phyloP scores from a whole-genome alignment of 768 basidiomycete species.

The Dacryopinax primogenitus region DNA sequence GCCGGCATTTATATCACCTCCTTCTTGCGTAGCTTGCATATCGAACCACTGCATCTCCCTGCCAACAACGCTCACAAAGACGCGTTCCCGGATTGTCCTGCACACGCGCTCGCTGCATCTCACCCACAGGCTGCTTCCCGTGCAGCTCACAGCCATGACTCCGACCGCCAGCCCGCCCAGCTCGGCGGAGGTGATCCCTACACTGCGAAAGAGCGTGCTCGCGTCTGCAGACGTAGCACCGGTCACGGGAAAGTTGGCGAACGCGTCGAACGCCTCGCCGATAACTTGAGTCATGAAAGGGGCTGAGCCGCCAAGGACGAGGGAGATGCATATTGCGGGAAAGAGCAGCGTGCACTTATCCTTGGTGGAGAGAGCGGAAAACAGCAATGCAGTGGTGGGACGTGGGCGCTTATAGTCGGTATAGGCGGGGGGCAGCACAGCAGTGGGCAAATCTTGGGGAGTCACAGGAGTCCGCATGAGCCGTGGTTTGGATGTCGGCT shows the following conservation, averaged over 20 bases:
- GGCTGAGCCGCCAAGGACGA: conserved; percentile 55
- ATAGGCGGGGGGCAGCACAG: not conserved
- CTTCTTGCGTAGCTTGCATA: conserved; percentile 50
- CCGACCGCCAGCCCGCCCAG: conserved; percentile 54
- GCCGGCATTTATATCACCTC: conserved; percentile 44
- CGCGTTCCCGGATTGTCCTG: conserved; percentile 47
- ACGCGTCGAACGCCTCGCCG: conserved; percentile 62
- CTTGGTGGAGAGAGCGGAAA: conserved; percentile 46
- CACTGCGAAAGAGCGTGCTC: conserved; percentile 39
- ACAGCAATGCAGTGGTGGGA: conserved; percentile 53
- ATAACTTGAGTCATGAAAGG: conserved; percentile 79
- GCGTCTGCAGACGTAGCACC: not conserved
- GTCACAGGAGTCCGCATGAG: not conserved
- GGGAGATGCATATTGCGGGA: conserved; percentile 51
- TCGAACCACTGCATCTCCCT: conserved; percentile 91
- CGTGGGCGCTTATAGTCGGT: conserved; percentile 24
- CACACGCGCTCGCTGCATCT: conserved; percentile 73
- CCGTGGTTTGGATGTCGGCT: not conserved
- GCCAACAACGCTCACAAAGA: conserved; percentile 52
- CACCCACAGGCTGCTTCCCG: conserved; percentile 74
- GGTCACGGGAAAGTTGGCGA: conserved; percentile 43
- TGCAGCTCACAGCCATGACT: conserved; percentile 55
- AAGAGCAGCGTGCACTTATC: conserved; percentile 46
- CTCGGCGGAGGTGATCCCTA: conserved; percentile 51
- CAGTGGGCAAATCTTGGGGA: not conserved